These are phyloP conservation scores for Chrysanthemum lavandulifolium DNA, from an alignment of 129 eudicot genomes.

Conservation along the genomic window DNA sequence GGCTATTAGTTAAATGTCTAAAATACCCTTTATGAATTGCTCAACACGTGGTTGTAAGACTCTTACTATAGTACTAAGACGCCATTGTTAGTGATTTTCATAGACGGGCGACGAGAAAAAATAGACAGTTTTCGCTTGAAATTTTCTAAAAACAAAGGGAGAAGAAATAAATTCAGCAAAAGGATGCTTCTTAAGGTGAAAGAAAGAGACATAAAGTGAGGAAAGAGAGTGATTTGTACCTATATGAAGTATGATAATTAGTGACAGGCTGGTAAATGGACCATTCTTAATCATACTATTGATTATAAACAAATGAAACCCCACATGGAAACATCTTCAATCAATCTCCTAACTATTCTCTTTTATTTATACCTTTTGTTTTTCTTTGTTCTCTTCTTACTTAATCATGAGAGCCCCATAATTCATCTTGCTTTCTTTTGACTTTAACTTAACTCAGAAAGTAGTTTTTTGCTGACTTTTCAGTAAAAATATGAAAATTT, in stretches of 20 bases:
- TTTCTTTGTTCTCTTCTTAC: constrained; percentile 21
- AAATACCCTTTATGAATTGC: not conserved
- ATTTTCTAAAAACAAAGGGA: not conserved
- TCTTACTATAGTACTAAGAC: not conserved
- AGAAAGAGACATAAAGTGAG: constrained; percentile 40
- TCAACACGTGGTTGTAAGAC: not conserved
- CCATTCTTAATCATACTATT: constrained; percentile 38
- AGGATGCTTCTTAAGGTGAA: constrained; percentile 36
- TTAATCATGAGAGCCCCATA: constrained; percentile 26
- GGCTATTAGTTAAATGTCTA: constrained; percentile 9
- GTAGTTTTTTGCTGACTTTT: not conserved
- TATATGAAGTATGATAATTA: constrained; percentile 34
- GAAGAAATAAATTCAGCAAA: not conserved
- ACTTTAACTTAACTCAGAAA: constrained; percentile 23
- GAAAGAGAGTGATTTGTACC: constrained; percentile 45
- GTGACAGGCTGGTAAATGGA: constrained; percentile 49
- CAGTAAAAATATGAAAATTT: constrained; percentile 1
- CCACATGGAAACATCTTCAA: constrained; percentile 44
- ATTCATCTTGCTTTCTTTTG: constrained; percentile 23
- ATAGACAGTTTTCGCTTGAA: not conserved
- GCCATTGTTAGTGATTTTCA: not conserved
- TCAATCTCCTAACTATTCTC: constrained; percentile 36
- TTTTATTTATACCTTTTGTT: constrained; percentile 25
- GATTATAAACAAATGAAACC: constrained; percentile 39
- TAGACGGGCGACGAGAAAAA: not conserved